Percentiles rank a stretch among this genome's conserved stretches.
Conservation (phyloP, 192 early-diverging fungal genomes). For the Coemansia sp. region DNA sequence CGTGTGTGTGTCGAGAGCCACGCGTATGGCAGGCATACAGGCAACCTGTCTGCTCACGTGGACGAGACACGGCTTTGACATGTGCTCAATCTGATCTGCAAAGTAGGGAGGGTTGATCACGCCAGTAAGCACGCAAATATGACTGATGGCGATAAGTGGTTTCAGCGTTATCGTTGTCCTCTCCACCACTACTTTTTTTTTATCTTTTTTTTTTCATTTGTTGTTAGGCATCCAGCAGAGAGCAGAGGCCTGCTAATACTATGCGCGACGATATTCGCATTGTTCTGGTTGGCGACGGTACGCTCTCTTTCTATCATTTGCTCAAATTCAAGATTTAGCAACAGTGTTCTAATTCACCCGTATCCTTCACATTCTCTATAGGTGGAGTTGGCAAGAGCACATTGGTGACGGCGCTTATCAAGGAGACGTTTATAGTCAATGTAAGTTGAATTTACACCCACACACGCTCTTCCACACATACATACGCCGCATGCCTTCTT, state of each 20-base stretch:
- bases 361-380: conserved; percentile 15
- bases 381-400: conserved; percentile 95
- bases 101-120: background rate
- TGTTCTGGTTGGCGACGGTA: conserved; percentile 90
- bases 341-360: background rate
- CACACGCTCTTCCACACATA: conserved; percentile 8
- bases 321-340: background rate
- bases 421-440: conserved; percentile 92
- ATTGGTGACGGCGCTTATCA: conserved; percentile 94
- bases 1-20: background rate
- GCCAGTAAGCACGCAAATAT: background rate
- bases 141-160: background rate
- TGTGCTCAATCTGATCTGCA: conserved; percentile 7
- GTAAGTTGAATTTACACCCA: conserved; percentile 51
- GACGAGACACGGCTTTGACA: background rate
- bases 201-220: background rate
- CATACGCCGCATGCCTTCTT: background rate
- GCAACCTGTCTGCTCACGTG: background rate
- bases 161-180: background rate
- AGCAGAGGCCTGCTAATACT: conserved; percentile 1
- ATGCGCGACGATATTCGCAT: conserved; percentile 92
- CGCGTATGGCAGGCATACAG: background rate
- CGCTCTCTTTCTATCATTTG: conserved; percentile 9
- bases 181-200: background rate
- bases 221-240: conserved; percentile 1